A percentile compares a stretch with the other conserved stretches of the same genome.
Evolutionary conservation across 2,329 filamentous ascomycete genomes (phyloP).

Genomic region (Emmonsiellopsis sp.): DNA sequence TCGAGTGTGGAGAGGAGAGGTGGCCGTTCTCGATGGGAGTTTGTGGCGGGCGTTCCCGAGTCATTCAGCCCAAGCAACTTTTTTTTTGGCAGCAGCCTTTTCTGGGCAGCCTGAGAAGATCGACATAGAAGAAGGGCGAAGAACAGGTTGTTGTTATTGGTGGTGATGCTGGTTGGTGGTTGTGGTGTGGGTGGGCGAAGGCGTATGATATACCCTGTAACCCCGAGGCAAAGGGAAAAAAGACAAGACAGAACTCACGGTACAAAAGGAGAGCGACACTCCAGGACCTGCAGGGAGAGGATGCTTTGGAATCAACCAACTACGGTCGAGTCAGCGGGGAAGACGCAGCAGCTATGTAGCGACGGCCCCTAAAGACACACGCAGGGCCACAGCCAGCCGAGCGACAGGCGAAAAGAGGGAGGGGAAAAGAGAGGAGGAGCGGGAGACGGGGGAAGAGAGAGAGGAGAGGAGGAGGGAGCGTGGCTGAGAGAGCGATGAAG

Average conservation of each 20-base stretch:
- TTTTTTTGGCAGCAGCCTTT: neutral
- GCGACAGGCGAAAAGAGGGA: slow-evolving; percentile 16
- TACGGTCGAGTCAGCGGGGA: neutral
- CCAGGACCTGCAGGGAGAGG: neutral
- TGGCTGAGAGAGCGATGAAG: slow-evolving; percentile 14
- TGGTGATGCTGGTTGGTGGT: neutral
- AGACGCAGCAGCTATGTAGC: neutral
- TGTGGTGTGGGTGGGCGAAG: neutral
- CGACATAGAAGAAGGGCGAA: neutral
- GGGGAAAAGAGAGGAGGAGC: slow-evolving; percentile 16
- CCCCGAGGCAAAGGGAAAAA: neutral
- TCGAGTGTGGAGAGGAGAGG: neutral
- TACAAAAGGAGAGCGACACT: slow-evolving; percentile 1
- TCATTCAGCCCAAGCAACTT: too few relatives aligned
- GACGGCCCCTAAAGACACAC: neutral
- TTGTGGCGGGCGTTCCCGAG: too few relatives aligned
- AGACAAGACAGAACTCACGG: neutral
- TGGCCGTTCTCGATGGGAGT: too few relatives aligned
- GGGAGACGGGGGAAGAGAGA: slow-evolving; percentile 20
- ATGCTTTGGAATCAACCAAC: neutral
- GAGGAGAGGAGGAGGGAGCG: slow-evolving; percentile 16
- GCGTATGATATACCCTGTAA: neutral
- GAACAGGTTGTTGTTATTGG: neutral
- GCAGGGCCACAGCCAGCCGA: slow-evolving; percentile 11
- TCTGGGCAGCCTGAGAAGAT: neutral